Evolutionary conservation across 805 yeast genomes (phyloP).

Genomic region (Wickerhamomyces queroliae): DNA sequence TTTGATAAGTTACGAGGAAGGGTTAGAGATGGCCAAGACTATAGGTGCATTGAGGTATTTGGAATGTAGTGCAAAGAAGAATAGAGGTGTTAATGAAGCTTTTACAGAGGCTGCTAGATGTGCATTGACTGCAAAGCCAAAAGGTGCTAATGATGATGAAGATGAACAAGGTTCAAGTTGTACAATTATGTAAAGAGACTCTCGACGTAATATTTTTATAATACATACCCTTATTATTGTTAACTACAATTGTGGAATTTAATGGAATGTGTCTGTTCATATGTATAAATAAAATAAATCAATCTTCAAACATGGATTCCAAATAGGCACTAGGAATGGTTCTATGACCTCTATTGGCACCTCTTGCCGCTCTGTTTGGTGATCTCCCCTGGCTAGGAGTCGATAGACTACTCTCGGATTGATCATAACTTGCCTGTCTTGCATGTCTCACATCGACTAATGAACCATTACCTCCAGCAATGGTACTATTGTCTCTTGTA

Average conservation of each 20-base stretch:
- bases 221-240: not conserved
- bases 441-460: not conserved
- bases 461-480: not conserved
- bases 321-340: conserved; percentile 44
- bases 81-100: conserved; percentile 98
- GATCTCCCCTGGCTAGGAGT: conserved; percentile 13
- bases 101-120: conserved; percentile 98
- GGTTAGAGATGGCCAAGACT: conserved; percentile 84
- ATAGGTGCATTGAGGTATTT: conserved; percentile 92
- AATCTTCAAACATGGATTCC: conserved; percentile 41
- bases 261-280: too few relatives aligned
- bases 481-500: not conserved
- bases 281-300: not conserved
- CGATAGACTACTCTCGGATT: conserved; percentile 8
- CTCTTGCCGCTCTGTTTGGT: conserved; percentile 11
- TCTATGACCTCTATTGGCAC: conserved; percentile 11
- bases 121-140: conserved; percentile 84
- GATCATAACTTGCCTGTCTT: conserved; percentile 10
- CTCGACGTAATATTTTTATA: not conserved
- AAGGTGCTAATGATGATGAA: conserved; percentile 52
- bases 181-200: conserved; percentile 31
- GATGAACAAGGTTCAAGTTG: conserved; percentile 29
- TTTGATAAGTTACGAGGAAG: conserved; percentile 86
- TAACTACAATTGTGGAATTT: too few relatives aligned
- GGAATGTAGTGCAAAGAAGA: conserved; percentile 95